Percentiles rank a stretch among this genome's conserved stretches.
These are phyloP conservation scores for Schizopora paradoxa DNA, from an alignment of 1,284 basidiomycete genomes.

Conservation along the genomic window DNA sequence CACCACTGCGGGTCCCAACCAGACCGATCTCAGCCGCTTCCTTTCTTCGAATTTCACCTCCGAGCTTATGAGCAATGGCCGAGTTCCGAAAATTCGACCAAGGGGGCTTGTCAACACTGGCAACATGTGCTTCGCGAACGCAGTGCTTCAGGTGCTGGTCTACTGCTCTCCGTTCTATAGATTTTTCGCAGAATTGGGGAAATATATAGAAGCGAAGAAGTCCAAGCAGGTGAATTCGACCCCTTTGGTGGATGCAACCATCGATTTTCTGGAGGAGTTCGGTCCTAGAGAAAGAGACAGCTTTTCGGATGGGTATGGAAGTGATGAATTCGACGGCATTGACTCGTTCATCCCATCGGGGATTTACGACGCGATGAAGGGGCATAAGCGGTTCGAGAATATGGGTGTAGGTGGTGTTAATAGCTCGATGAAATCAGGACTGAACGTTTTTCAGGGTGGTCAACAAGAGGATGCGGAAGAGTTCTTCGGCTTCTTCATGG, in stretches of 20 bases:
- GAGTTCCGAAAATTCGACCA: constrained; percentile 47
- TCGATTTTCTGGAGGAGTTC: constrained; percentile 83
- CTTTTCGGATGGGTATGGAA: constrained; percentile 31
- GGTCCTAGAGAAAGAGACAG: constrained; percentile 35
- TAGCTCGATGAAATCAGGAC: constrained; percentile 4
- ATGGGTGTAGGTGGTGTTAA: constrained; percentile 66
- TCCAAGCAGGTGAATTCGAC: constrained; percentile 45
- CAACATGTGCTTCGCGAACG: constrained; percentile 98
- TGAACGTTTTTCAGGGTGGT: constrained; percentile 52
- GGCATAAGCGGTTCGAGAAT: constrained; percentile 89
- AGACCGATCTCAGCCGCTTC: neutral
- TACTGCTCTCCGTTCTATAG: constrained; percentile 85
- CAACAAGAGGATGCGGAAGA: constrained; percentile 99
- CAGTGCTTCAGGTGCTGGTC: constrained; percentile 86
- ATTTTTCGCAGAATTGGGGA: constrained; percentile 71
- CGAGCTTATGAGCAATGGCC: constrained; percentile 51
- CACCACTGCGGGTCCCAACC: constrained; percentile 31
- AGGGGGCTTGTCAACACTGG: constrained; percentile 92
- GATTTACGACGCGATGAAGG: constrained; percentile 95
- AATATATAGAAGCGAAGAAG: constrained; percentile 34
- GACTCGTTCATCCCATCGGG: constrained; percentile 84
- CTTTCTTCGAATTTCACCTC: constrained; percentile 34
- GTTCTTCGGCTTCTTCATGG: constrained; percentile 96
- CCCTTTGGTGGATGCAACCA: constrained; percentile 79
- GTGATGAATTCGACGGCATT: constrained; percentile 35